These are phyloP conservation scores for Viridothelium virens DNA, from an alignment of 495 filamentous ascomycete species.

Conservation along the genomic window DNA sequence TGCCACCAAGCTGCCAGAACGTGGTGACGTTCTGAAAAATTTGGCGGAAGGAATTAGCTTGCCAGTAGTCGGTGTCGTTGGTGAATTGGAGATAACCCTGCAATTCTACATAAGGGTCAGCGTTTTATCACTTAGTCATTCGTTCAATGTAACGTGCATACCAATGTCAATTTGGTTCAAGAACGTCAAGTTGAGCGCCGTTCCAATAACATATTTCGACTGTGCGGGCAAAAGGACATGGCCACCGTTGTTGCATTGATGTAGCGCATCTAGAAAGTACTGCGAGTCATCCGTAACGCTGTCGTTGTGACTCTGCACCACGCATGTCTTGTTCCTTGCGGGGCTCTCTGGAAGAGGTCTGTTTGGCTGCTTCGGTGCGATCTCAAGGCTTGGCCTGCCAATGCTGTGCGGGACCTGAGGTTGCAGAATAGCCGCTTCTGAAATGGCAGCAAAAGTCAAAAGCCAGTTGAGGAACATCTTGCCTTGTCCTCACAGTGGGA, in stretches of 20 bases:
- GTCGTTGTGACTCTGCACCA: constrained; percentile 34
- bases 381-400: not conserved
- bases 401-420: not conserved
- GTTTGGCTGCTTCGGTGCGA: constrained; percentile 19
- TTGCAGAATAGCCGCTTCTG: not conserved
- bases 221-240: constrained; percentile 52
- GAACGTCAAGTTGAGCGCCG: constrained; percentile 57
- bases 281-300: constrained; percentile 49
- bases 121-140: constrained; percentile 5
- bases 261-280: constrained; percentile 50
- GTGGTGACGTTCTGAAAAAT: constrained; percentile 58
- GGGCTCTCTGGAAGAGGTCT: constrained; percentile 24
- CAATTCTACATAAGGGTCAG: constrained; percentile 38
- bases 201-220: constrained; percentile 54
- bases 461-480: not conserved
- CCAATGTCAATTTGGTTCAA: constrained; percentile 55
- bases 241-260: constrained; percentile 59
- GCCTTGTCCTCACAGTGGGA: not conserved
- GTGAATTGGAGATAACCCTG: constrained; percentile 52
- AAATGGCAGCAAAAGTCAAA: constrained; percentile 4
- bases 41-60: constrained; percentile 51
- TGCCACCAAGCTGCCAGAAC: constrained; percentile 62
- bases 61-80: constrained; percentile 61
- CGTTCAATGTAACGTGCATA: constrained; percentile 8
- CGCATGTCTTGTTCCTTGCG: constrained; percentile 23